Conservation (phyloP, 352 stramenopile genomes). For the Phytophthora sojae region DNA sequence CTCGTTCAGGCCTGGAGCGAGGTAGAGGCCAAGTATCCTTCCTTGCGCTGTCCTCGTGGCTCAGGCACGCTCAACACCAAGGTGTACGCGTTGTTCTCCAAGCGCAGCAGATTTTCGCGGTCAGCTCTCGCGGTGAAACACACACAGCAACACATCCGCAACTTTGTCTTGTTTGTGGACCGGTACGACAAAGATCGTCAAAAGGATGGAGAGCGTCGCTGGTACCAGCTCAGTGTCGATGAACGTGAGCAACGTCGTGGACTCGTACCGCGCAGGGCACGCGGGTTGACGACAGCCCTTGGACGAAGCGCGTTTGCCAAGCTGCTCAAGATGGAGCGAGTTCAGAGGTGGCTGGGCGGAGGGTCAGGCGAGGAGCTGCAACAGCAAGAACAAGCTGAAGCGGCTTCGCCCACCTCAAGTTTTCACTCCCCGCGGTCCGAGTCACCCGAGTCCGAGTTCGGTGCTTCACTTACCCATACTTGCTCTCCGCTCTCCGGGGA, state of each 20-base stretch:
- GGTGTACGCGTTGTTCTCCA: constrained; percentile 18
- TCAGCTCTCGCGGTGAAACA: constrained; percentile 8
- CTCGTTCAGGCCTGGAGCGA: constrained; percentile 33
- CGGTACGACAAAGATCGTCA: constrained; percentile 22
- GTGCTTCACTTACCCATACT: not conserved
- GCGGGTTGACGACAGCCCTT: constrained; percentile 5
- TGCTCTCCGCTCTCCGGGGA: not conserved
- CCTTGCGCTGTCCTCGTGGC: constrained; percentile 10
- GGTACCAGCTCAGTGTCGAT: constrained; percentile 24
- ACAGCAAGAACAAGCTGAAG: not conserved
- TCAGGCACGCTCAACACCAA: constrained; percentile 19
- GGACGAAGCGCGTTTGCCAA: constrained; percentile 22
- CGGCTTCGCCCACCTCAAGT: constrained; percentile 2
- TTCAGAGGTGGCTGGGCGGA: constrained; percentile 19
- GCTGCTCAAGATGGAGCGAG: constrained; percentile 31
- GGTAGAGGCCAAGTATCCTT: constrained; percentile 28
- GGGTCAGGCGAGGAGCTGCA: not conserved
- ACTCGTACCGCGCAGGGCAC: constrained; percentile 2
- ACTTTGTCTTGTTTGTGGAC: constrained; percentile 28
- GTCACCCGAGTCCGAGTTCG: too few relatives aligned
- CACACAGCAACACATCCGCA: constrained; percentile 23
- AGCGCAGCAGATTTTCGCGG: constrained; percentile 12
- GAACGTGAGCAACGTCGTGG: constrained; percentile 13
- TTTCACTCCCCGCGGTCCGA: constrained; percentile 8
- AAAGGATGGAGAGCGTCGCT: constrained; percentile 20